phyloP scores from a whole-genome alignment of 2,329 filamentous ascomycete species.

The Pseudonectria buxi region DNA sequence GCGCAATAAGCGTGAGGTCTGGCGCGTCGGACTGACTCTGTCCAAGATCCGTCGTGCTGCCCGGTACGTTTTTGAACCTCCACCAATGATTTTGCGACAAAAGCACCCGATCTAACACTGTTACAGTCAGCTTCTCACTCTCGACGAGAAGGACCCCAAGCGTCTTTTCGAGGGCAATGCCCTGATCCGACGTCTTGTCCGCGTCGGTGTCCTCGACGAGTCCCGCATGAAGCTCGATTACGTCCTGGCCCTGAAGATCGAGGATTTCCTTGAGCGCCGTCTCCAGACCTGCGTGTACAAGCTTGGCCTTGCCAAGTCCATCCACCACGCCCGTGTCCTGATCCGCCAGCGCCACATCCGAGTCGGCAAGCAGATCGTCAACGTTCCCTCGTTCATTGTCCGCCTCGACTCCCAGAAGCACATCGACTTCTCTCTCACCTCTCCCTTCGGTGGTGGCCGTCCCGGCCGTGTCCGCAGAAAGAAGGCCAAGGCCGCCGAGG shows the following conservation, averaged over 20 bases:
- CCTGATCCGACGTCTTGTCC: conserved; percentile 99
- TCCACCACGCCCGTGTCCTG: conserved; percentile 99
- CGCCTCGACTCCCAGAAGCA: conserved; percentile 99
- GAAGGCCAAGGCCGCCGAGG: conserved; percentile 96
- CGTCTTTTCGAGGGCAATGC: conserved; percentile 99
- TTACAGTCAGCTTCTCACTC: conserved; percentile 92
- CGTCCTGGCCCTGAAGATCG: conserved; percentile 97
- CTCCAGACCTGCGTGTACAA: conserved; percentile 99
- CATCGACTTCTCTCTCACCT: conserved; percentile 98
- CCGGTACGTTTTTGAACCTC: conserved; percentile 55
- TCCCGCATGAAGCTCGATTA: conserved; percentile 99
- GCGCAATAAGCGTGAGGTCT: conserved; percentile 99
- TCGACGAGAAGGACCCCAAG: conserved; percentile 99
- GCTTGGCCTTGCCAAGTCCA: conserved; percentile 99
- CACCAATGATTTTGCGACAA: conserved; percentile 10
- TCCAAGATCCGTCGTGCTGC: conserved; percentile 99
- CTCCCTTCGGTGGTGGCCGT: conserved; percentile 94
- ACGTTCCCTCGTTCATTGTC: conserved; percentile 98
- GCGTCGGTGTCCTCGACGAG: conserved; percentile 99
- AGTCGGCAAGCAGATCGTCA: conserved; percentile 99
- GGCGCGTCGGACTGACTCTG: conserved; percentile 98
- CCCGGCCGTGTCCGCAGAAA: conserved; percentile 98
- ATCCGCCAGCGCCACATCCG: conserved; percentile 99
- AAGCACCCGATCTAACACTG: too few relatives aligned
- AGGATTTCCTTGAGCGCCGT: conserved; percentile 99